These are phyloP conservation scores for Aureobasidium sp. DNA, from an alignment of 2,329 filamentous ascomycete genomes.

Conservation along the genomic window DNA sequence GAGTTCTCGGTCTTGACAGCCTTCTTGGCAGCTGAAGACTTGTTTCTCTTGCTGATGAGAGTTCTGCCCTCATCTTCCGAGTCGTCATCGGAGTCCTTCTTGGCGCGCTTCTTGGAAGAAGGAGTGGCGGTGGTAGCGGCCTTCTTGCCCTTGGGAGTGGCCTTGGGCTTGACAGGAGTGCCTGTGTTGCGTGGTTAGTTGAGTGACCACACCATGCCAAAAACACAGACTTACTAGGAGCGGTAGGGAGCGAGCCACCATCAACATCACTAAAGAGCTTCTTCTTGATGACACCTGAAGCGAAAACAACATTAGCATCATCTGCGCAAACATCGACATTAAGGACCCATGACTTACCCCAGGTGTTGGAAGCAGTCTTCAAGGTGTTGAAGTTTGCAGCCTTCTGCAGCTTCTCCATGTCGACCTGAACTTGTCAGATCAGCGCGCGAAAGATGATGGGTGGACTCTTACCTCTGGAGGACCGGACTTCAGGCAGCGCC, in stretches of 20 bases:
- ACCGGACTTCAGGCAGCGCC: slow-evolving; percentile 27
- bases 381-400: slow-evolving; percentile 26
- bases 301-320: neutral
- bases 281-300: slow-evolving; percentile 22
- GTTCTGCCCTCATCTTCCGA: slow-evolving; percentile 2
- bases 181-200: neutral
- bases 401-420: slow-evolving; percentile 26
- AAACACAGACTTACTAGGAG: neutral
- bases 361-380: slow-evolving; percentile 30
- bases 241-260: slow-evolving; percentile 9
- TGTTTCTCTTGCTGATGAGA: slow-evolving; percentile 5
- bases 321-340: neutral
- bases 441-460: neutral
- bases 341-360: slow-evolving; percentile 17
- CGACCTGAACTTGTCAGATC: slow-evolving; percentile 19
- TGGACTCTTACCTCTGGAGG: slow-evolving; percentile 22
- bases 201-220: neutral
- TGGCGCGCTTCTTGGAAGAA: slow-evolving; percentile 20
- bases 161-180: neutral
- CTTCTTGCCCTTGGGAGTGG: slow-evolving; percentile 15
- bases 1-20: slow-evolving; percentile 10
- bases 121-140: slow-evolving; percentile 24
- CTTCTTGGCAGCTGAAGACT: neutral
- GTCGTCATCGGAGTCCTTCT: neutral
- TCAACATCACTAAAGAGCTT: slow-evolving; percentile 25